Evolutionary conservation across 108 stramenopile genomes (phyloP), one percentile per base, ranked within the genome.

Genomic region (Fragilaria radians): DNA sequence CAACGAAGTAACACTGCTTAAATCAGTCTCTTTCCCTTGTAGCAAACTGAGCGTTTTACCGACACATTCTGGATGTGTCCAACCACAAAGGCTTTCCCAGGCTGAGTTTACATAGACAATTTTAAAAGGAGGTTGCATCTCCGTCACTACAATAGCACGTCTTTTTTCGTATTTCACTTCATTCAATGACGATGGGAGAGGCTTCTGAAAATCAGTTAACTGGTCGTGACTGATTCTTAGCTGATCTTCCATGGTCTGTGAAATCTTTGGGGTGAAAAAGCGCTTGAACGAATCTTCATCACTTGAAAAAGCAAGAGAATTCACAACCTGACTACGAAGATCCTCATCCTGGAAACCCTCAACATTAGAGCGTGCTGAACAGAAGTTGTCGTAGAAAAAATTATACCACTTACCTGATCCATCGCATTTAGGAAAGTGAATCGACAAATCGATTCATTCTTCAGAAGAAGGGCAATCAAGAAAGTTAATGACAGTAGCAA

Each of bases 31-130:
- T 21, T 77, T 73, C 23, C 89, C 89, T 32, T 79, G 58, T 47
- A 88, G 54, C 46, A 88, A 62, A 14, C 28, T 19, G 23, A 91
- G 48, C 9, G 79, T 74, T 36, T 66, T 72, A 0, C 86, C 89
- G 28, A 69, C 48, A 25, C 76, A 71, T 61, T 88, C 86, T 1
- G 67, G 65, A 29, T 62, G 74, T 0, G 64, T 59, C 58, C 79
- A 88, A 25, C 84, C 86, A 65, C 86, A 91, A 11, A 91, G 68
- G 17, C 54, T 45, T 52, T 80, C 83, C 89, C 89, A 91, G 4
- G 82, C 75, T 22, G 57, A 28, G 52, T 91, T 91, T 1, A 91
- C 89, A 31, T 78, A 55, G 33, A 73, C 75, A 28, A 91, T 77
- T n/a, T 60, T 55, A 58, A 78, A 91, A 3, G 89, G 89, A 22